Evolutionary conservation across 2,329 filamentous ascomycete genomes (phyloP).

Genomic region (Alternaria novae-zelandiae): DNA sequence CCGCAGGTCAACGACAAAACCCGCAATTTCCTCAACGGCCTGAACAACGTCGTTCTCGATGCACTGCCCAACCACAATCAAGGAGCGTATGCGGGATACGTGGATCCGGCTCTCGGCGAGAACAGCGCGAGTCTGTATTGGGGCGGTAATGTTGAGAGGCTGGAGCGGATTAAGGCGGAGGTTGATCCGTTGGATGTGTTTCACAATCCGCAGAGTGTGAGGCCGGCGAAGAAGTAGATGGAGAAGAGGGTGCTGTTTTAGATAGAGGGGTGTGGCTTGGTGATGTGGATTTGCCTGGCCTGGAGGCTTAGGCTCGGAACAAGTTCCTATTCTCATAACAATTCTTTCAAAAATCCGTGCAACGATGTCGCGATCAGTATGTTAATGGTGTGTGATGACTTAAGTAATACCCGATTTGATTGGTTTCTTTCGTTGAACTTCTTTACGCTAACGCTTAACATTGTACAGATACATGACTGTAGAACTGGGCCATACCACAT

Average conservation of each 20-base stretch:
- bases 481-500: background rate
- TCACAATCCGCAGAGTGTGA: constrained; percentile 45
- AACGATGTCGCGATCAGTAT: background rate
- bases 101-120: constrained; percentile 52
- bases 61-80: constrained; percentile 41
- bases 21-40: constrained; percentile 49
- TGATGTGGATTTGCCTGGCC: background rate
- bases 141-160: constrained; percentile 42
- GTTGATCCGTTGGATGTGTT: constrained; percentile 50
- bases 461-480: background rate
- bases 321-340: background rate
- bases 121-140: constrained; percentile 57
- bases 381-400: background rate
- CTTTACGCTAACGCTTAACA: background rate
- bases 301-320: background rate
- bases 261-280: background rate
- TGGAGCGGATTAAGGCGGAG: constrained; percentile 49
- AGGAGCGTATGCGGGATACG: constrained; percentile 61
- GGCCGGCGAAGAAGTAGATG: constrained; percentile 20
- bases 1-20: constrained; percentile 40
- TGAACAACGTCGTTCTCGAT: constrained; percentile 48
- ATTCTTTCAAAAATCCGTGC: background rate
- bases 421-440: background rate
- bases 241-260: background rate
- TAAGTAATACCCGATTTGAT: background rate